These are phyloP conservation scores for Sedum album DNA, from an alignment of 164 flowering plant genomes.

Conservation along the genomic window DNA sequence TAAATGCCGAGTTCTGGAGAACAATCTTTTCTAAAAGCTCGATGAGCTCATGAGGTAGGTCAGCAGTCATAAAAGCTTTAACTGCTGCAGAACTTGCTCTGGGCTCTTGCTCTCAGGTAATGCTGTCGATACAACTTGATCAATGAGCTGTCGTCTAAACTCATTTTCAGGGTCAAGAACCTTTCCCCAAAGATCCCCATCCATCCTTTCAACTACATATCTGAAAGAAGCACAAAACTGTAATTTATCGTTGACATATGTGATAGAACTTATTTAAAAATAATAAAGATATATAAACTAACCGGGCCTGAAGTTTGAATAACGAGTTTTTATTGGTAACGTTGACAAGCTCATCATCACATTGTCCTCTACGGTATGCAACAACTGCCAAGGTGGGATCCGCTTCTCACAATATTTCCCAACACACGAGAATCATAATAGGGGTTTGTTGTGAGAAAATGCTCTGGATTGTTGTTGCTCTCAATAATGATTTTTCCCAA, in stretches of 20 bases:
- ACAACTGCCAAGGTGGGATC: conserved; percentile 99
- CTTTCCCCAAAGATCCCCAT: conserved; percentile 89
- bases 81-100: conserved; percentile 99
- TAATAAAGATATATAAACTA: background rate
- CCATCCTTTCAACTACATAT: conserved; percentile 99
- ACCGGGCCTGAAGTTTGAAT: conserved; percentile 97
- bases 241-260: background rate
- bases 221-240: conserved; percentile 26
- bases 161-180: conserved; percentile 89
- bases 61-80: conserved; percentile 99
- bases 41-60: conserved; percentile 97
- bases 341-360: conserved; percentile 95
- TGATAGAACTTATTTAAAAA: background rate
- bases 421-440: conserved; percentile 98
- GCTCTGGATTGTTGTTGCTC: conserved; percentile 98
- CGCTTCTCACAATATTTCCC: conserved; percentile 99
- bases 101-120: conserved; percentile 99
- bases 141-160: conserved; percentile 88
- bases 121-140: conserved; percentile 99
- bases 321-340: conserved; percentile 92
- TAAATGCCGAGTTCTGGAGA: conserved; percentile 97
- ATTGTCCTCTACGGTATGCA: conserved; percentile 95
- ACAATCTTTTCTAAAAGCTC: conserved; percentile 99
- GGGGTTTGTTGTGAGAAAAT: conserved; percentile 96
- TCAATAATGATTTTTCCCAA: conserved; percentile 97